phyloP scores from a whole-genome alignment of 1,284 basidiomycete genomes.

The Naganishia sp. region DNA sequence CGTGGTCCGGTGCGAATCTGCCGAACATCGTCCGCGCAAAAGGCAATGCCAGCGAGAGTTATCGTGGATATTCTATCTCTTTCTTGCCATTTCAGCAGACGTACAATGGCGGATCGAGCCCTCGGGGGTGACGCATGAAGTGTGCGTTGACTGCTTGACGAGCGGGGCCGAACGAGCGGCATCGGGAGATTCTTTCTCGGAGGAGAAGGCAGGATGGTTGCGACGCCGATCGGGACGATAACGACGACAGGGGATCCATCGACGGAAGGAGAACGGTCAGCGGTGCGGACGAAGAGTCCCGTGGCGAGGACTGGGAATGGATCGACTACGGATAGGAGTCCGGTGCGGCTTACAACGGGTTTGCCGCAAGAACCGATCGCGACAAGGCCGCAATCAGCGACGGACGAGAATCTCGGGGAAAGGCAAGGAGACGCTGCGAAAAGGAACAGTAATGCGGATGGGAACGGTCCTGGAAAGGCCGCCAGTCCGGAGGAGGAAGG shows the following conservation, averaged over 20 bases:
- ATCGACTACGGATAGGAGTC: neutral
- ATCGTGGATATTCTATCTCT: too few species aligned
- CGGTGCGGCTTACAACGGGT: neutral
- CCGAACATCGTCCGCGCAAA: too few species aligned
- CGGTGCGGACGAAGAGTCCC: neutral
- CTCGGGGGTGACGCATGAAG: too few species aligned
- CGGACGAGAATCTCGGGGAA: neutral
- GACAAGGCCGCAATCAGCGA: neutral
- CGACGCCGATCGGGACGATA: neutral
- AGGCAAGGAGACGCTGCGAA: neutral
- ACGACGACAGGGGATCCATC: neutral
- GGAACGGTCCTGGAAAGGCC: too few species aligned
- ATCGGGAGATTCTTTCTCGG: too few species aligned
- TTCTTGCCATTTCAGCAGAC: too few species aligned
- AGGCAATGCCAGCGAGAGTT: too few species aligned
- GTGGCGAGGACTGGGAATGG: neutral
- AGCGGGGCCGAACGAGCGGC: too few species aligned
- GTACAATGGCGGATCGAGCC: too few species aligned
- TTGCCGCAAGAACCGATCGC: neutral
- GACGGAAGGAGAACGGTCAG: too few species aligned
- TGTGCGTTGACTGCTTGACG: too few species aligned
- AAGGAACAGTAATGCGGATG: neutral
- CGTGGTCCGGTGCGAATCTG: too few species aligned
- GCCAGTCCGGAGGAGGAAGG: slow-evolving; percentile 3
- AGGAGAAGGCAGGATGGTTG: neutral